phyloP scores from a whole-genome alignment of 768 basidiomycete species.

The Hemileccinum rubropunctum region DNA sequence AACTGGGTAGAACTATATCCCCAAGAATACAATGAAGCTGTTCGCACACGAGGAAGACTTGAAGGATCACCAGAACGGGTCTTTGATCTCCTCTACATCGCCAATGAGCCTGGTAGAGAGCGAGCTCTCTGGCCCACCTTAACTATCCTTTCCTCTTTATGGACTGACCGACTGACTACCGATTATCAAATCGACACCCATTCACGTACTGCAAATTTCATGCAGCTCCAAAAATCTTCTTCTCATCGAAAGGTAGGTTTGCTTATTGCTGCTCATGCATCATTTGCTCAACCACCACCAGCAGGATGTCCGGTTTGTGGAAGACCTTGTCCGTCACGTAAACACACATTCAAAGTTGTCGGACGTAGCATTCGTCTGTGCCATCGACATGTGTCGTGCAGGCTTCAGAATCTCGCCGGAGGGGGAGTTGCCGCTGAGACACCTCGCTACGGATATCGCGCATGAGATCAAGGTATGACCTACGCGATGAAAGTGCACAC shows the following conservation, averaged over 20 bases:
- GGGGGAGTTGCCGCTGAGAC: constrained; percentile 59
- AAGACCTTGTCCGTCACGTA: constrained; percentile 61
- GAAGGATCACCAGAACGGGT: constrained; percentile 86
- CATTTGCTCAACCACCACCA: constrained; percentile 1
- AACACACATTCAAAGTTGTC: constrained; percentile 52
- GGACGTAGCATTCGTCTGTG: constrained; percentile 69
- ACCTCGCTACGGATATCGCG: constrained; percentile 69
- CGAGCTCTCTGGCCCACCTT: constrained; percentile 78
- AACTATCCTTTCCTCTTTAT: constrained; percentile 68
- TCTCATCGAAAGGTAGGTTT: constrained; percentile 29
- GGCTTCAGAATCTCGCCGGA: constrained; percentile 51
- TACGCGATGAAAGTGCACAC: constrained; percentile 18
- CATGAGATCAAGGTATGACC: constrained; percentile 71
- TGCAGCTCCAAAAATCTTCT: constrained; percentile 29
- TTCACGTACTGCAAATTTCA: constrained; percentile 30
- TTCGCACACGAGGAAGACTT: constrained; percentile 57
- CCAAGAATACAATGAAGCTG: constrained; percentile 71
- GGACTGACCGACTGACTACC: constrained; percentile 65
- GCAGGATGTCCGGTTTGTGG: constrained; percentile 55
- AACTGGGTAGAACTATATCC: constrained; percentile 85
- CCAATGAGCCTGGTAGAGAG: constrained; percentile 43
- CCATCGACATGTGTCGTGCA: constrained; percentile 74
- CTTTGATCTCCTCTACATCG: constrained; percentile 71
- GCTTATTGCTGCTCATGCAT: background rate
- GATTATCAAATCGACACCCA: constrained; percentile 48